Evolutionary conservation across 768 basidiomycete genomes (phyloP), one percentile per base, ranked within the genome.

Genomic region (Thelephora ganbajun): DNA sequence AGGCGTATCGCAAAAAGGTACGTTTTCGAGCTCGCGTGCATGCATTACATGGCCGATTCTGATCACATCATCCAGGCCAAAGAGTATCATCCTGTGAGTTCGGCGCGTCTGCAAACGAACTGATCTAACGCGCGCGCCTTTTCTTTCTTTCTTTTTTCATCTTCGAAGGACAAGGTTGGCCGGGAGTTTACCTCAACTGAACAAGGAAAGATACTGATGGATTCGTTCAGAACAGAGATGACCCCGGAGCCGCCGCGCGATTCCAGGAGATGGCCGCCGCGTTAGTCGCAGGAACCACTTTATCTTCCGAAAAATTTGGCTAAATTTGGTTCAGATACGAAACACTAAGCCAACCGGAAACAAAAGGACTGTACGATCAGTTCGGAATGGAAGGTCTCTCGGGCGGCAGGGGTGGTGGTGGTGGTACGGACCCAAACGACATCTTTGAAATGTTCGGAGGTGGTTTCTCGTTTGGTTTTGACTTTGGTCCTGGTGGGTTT

Each of bases 1-100:
- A 86, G 59, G 92, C 92, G 13, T 97, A 97, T 61, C 82, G 84
- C 61, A 85, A 77, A 68, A 93, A 92, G 79, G 90, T 88, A 47
- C 46, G 67, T 55, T 57, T 61, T 45, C 42, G 48, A 36, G 48
- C n/a, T 57, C 33, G 46, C 35, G 34, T 46, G 39, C 51, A n/a
- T n/a, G n/a, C n/a, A n/a, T n/a, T n/a, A n/a, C n/a, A n/a, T n/a
- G n/a, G n/a, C 53, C 53, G 44, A 48, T 37, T 43, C 37, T 57
- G 53, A 53, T 58, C 43, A 35, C 50, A 30, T 50, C 47, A 49
- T 46, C 3, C 57, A 91, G 84, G 90, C 90, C 30, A 89, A 82
- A 59, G 77, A 87, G 59, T 82, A 87, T 53, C 89, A 92, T 61
- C 90, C 90, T 39, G 87, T 90, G 64, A 59, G 78, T 66, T 45